Percentiles rank a stretch among this genome's conserved stretches.
Conservation (phyloP, 768 basidiomycete species). For the Trichaptum fuscoviolaceum region DNA sequence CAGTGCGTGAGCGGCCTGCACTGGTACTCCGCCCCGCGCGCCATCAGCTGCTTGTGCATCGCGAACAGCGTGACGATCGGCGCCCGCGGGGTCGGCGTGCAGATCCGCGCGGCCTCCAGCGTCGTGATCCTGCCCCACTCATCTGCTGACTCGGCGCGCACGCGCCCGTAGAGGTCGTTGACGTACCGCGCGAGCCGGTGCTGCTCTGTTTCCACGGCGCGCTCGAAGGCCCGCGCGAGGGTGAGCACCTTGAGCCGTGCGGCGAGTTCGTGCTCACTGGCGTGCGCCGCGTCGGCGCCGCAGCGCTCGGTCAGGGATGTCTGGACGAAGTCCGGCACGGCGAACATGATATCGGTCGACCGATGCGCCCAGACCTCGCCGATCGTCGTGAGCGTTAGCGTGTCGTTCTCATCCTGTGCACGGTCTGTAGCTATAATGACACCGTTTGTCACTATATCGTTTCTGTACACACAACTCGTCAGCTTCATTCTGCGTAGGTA, state of each 20-base stretch:
- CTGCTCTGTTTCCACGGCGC: conserved; percentile 37
- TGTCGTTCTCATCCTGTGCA: neutral
- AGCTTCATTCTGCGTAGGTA: neutral
- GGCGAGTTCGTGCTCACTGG: conserved; percentile 32
- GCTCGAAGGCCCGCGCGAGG: conserved; percentile 49
- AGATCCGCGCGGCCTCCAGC: conserved; percentile 42
- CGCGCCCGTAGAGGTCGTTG: conserved; percentile 33
- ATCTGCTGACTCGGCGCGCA: conserved; percentile 40
- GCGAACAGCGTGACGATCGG: conserved; percentile 40
- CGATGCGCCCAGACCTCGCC: conserved; percentile 51
- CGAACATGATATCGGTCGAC: conserved; percentile 52
- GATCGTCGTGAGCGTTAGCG: conserved; percentile 25
- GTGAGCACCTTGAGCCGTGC: conserved; percentile 65
- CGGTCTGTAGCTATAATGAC: neutral
- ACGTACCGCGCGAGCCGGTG: conserved; percentile 25
- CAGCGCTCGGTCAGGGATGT: conserved; percentile 43
- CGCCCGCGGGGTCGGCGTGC: conserved; percentile 31
- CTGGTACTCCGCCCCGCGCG: conserved; percentile 45
- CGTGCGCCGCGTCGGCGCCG: conserved; percentile 29
- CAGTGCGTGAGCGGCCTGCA: conserved; percentile 40
- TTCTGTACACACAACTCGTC: neutral
- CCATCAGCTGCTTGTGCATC: conserved; percentile 63
- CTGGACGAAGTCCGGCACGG: conserved; percentile 52
- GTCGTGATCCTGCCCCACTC: conserved; percentile 56
- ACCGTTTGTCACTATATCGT: conserved; percentile 3